Base-by-base conservation (phyloP, 768 basidiomycete species). In the Steccherinum ochraceum region DNA sequence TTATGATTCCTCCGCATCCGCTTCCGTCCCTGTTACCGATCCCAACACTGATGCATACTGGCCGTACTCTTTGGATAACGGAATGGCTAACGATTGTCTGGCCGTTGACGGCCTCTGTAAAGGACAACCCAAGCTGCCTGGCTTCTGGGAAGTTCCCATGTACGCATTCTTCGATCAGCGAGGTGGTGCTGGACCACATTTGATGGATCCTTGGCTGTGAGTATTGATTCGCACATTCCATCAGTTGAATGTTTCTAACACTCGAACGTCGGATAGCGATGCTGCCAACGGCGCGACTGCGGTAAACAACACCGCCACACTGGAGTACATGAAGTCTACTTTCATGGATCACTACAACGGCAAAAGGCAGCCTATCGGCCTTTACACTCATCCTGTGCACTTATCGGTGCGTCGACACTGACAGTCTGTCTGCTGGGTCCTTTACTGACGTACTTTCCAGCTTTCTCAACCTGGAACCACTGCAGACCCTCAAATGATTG, bases 101-200 rank as follows among this genome's bases (percentile, higher is more conserved):
- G 63, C 67, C 5, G 74, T 81, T 3, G 59, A 63, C 0, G 76
- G 72, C 23, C 66, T 76, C 2, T 89, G 89, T 67, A 75, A 81
- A 58, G 88, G 89, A 41, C 63, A 84, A 66, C 84, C 84, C 4
- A 76, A 78, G 55, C 68, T 89, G 2, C 84, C 86, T 19, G 88
- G 89, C 3, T 76, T 91, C 60, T 91, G 89, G 89, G 86, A 90
- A 66, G 74, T 89, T 48, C 89, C 89, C 1, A 89, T 90, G 87
- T 88, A 88, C 63, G 82, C 82, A 0, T 77, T 80, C 65, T 89
- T 89, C 55, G 86, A 87, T 62, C 52, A 75, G 10, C 64, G 68
- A 11, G 84, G 84, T 3, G 69, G 65, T 7, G 67, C 55, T 5
- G 84, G 84, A 0, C 65, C 72, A 13, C 86, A 89, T 69, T 69